phyloP scores from a whole-genome alignment of 305 asterid genomes.

The Striga hermonthica region DNA sequence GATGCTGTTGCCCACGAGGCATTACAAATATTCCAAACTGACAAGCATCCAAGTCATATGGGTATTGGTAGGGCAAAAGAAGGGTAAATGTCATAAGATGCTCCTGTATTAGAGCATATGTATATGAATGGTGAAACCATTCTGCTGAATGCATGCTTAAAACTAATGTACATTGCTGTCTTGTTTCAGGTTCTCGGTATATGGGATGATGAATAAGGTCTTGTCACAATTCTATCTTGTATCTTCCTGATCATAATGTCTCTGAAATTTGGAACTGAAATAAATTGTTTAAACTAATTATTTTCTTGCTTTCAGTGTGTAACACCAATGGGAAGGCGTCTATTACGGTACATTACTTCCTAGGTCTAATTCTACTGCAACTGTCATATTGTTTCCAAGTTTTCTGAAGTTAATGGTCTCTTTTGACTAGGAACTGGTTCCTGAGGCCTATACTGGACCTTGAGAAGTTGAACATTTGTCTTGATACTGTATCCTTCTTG shows the following conservation, averaged over 20 bases:
- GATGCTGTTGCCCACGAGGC: constrained; percentile 93
- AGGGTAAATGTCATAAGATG: constrained; percentile 57
- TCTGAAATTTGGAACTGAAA: constrained; percentile 25
- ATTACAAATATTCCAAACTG: constrained; percentile 91
- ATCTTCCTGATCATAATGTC: constrained; percentile 30
- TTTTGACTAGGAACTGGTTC: constrained; percentile 81
- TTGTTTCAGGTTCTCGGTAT: constrained; percentile 83
- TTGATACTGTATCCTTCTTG: constrained; percentile 83
- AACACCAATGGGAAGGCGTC: constrained; percentile 93
- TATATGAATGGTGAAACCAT: constrained; percentile 43
- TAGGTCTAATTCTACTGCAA: constrained; percentile 22
- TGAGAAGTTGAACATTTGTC: constrained; percentile 76
- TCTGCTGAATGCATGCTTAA: constrained; percentile 30
- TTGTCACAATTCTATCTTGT: constrained; percentile 31
- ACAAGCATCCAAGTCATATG: constrained; percentile 99
- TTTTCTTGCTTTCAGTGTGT: constrained; percentile 70
- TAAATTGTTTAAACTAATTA: constrained; percentile 32
- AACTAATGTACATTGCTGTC: constrained; percentile 33
- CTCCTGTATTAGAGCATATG: constrained; percentile 45
- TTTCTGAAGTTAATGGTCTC: constrained; percentile 33
- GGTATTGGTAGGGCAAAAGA: constrained; percentile 99
- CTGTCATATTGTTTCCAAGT: constrained; percentile 33
- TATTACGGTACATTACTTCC: constrained; percentile 61
- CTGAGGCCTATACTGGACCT: constrained; percentile 91
- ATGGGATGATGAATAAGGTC: constrained; percentile 99